Evolutionary conservation across 2,329 filamentous ascomycete genomes (phyloP).

Genomic region (Claviceps pusilla): DNA sequence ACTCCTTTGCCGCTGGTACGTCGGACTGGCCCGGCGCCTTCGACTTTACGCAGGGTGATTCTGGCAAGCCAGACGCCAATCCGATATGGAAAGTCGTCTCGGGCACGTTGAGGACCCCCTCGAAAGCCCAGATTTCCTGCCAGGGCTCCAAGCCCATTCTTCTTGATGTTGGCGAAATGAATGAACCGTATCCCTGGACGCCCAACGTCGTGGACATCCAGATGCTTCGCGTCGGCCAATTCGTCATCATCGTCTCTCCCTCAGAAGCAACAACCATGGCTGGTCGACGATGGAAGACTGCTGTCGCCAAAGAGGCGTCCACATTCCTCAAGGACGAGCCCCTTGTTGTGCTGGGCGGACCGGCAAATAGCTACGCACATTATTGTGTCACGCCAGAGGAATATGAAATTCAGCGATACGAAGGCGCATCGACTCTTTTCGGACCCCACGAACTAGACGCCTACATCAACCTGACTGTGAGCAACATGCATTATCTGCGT

Average conservation of each 20-base stretch:
- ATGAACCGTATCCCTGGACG: conserved; percentile 67
- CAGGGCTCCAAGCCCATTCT: conserved; percentile 74
- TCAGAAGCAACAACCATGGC: conserved; percentile 90
- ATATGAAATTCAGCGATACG: conserved; percentile 74
- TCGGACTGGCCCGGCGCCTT: conserved; percentile 83
- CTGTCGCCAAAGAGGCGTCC: conserved; percentile 40
- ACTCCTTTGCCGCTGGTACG: conserved; percentile 85
- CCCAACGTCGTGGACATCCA: conserved; percentile 89
- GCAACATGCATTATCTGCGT: conserved; percentile 30
- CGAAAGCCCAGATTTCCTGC: conserved; percentile 54
- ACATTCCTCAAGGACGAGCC: conserved; percentile 37
- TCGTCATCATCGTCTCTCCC: conserved; percentile 70
- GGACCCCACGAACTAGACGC: conserved; percentile 70
- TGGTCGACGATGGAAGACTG: conserved; percentile 69
- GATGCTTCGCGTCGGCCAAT: conserved; percentile 65
- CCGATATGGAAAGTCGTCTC: conserved; percentile 71
- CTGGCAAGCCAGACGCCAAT: conserved; percentile 50
- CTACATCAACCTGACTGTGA: conserved; percentile 75
- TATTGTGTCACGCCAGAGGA: conserved; percentile 70
- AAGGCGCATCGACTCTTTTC: conserved; percentile 85
- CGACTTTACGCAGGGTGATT: conserved; percentile 81
- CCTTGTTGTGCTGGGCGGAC: conserved; percentile 72
- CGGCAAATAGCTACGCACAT: conserved; percentile 81
- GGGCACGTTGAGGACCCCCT: conserved; percentile 55
- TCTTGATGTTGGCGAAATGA: conserved; percentile 74